Evolutionary conservation across 2,329 filamentous ascomycete species (phyloP), one percentile per base, ranked within the genome.

Genomic region (Hypoxylon sp.): DNA sequence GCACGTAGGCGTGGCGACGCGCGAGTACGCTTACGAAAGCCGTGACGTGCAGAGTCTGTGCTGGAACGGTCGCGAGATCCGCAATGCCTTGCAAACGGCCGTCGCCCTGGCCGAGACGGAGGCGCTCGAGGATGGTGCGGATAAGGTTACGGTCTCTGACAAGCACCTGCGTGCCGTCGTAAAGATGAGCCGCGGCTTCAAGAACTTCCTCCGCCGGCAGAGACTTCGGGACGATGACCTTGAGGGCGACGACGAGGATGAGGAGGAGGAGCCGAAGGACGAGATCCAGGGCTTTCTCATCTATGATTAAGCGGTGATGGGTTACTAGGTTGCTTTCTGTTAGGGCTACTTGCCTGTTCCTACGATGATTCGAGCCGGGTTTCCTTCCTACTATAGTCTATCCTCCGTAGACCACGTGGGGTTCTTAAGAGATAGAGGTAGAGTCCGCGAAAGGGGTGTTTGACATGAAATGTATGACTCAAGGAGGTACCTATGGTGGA

Each of bases 151-250:
- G 1, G 74, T 82, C 33, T 71, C 75, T 1, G 79, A 81, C n/a
- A 76, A 73, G 61, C 79, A 81, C 64, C 64, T 82, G 3, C 69
- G 74, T n/a, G 73, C 77, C 14, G 79, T 82, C 31, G 79, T 77
- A 46, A 78, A 76, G 73, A 81, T 82, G 80, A 81, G 79, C 67
- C 72, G 74, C 10, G 79, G 80, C 3, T 81, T 82, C 67, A 81
- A 79, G 76, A 72, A 75, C 49, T 81, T 79, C 58, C 48, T 80
- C 70, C 61, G 62, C 30, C 58, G 48, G 6, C 53, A 57, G 13
- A 59, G 40, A 57, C 17, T 37, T 1, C 33, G 33, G 46, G 42
- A 27, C 8, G 58, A 54, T 17, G 49, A 46, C 11, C 37, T 54
- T 6, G 49, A 53, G 14, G 58, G 46, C 14, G 58, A 54, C 2